Base-by-base conservation (phyloP, 2,329 filamentous ascomycete species). In the Chaetomium globosum region DNA sequence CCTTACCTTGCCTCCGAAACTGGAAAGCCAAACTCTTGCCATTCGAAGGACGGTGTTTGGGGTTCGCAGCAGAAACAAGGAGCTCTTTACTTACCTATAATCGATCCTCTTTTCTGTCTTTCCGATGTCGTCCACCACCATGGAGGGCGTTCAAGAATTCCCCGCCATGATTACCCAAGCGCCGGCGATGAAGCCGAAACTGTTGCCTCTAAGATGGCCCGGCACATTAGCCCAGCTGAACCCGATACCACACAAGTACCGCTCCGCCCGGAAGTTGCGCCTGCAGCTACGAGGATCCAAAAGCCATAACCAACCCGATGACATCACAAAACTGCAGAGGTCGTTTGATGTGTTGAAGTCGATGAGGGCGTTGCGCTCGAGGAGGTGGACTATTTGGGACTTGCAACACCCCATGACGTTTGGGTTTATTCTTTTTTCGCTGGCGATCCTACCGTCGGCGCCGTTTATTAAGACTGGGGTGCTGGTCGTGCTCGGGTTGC, bases 321-420 rank as follows among this genome's bases (percentile, higher is more conserved):
- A 89, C 68, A 86, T 97, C 73, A 86, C 92, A 59, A 84, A 83
- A 33, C 82, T 97, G 63, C 86, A 96, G 77, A 93, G 88, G 19
- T 97, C 93, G 0, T 91, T 93, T 77, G 93, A 90, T 70, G 89
- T 92, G 5, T 82, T 85, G 73, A 89, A 96, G 74, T 93, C 92
- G 13, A 78, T 97, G 67, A 85, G 87, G 67, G 86, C 89, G 46
- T 81, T 97, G 68, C 89, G 89, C 72, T 85, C 85, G 66, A 92
- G 95, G 75, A 87, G 87, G 69, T 97, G 92, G 91, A 89, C 85
- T 59, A 81, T 89, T 59, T 90, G 93, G 75, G 94, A 98, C 77
- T 84, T 90, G 49, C 93, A 97, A 79, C 96, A 97, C 77, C 77
- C 92, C 59, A 81, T 94, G 64, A 79, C 96, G 31, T 85, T 88